Percentiles rank a stretch among this genome's conserved stretches.
Evolutionary conservation across 2,329 filamentous ascomycete species (phyloP).

Genomic region (Pestalotiopsis sp.): DNA sequence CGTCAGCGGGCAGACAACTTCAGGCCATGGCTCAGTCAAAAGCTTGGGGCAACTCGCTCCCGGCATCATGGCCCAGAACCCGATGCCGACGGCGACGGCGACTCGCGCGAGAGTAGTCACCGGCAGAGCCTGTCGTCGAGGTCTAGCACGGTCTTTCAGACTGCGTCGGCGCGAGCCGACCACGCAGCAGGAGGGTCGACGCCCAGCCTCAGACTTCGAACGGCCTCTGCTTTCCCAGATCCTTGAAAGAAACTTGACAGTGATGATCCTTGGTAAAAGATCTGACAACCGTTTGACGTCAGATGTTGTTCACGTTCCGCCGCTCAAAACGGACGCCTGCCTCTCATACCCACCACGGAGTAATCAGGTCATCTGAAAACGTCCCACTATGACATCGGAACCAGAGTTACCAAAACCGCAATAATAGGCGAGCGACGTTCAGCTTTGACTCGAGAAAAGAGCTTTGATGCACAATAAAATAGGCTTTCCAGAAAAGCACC

Average conservation of each 20-base stretch:
- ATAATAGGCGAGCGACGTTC: too few species aligned
- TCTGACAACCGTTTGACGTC: neutral
- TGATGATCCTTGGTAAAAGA: neutral
- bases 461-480: too few species aligned
- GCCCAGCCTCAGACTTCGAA: neutral
- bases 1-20: neutral
- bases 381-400: too few species aligned
- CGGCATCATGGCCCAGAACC: neutral
- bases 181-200: neutral
- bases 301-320: neutral
- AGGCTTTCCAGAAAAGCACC: neutral
- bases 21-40: slow-evolving; percentile 1
- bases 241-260: neutral
- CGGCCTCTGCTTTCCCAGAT: neutral
- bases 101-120: neutral
- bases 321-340: too few species aligned
- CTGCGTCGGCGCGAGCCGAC: neutral
- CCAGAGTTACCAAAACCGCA: too few species aligned
- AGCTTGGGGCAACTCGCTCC: neutral
- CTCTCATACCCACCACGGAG: too few species aligned
- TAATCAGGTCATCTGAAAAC: too few species aligned
- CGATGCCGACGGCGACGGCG: too few species aligned
- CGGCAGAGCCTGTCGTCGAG: neutral
- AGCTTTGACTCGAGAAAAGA: too few species aligned
- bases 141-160: slow-evolving; percentile 4